A percentile compares a stretch with the other conserved stretches of the same genome.
Conservation (phyloP, 2,329 filamentous ascomycete genomes). For the Nigrograna mackinnonii region DNA sequence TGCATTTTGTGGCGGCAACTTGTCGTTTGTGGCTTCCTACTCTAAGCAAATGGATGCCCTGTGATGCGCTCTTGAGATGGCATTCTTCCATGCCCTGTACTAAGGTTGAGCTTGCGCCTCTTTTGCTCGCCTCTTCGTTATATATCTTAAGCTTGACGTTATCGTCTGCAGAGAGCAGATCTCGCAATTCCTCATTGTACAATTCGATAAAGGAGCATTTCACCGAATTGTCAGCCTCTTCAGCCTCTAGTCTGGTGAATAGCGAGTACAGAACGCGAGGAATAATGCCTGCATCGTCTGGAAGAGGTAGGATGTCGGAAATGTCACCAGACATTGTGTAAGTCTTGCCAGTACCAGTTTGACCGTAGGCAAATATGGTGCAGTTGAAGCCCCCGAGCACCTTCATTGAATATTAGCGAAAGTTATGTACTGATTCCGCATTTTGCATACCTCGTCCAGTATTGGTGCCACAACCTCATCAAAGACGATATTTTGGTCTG, state of each 20-base stretch:
- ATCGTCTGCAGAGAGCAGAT: constrained; percentile 83
- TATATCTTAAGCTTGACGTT: constrained; percentile 89
- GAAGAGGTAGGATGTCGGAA: constrained; percentile 84
- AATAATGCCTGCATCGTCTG: constrained; percentile 92
- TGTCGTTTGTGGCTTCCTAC: constrained; percentile 91
- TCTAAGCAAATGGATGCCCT: constrained; percentile 87
- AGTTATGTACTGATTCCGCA: no score
- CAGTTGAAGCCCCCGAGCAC: constrained; percentile 96
- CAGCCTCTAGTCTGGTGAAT: constrained; percentile 80
- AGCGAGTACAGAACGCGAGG: constrained; percentile 86
- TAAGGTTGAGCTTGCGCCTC: constrained; percentile 80
- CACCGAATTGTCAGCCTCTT: constrained; percentile 80
- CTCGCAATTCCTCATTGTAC: constrained; percentile 96
- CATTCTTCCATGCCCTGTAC: constrained; percentile 98
- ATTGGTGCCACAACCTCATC: constrained; percentile 95
- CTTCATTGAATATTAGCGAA: no score
- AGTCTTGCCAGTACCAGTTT: constrained; percentile 97
- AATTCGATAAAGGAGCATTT: constrained; percentile 99
- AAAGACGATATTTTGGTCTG: constrained; percentile 91
- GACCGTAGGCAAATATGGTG: constrained; percentile 97
- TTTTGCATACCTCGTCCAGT: constrained; percentile 74
- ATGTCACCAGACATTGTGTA: constrained; percentile 99
- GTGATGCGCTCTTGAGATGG: constrained; percentile 81
- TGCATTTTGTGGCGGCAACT: constrained; percentile 99
- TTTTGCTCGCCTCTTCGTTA: constrained; percentile 82